Evolutionary conservation across 192 early-diverging fungal genomes (phyloP), one percentile per base, ranked within the genome.

Genomic region (Umbelopsis ramanniana): DNA sequence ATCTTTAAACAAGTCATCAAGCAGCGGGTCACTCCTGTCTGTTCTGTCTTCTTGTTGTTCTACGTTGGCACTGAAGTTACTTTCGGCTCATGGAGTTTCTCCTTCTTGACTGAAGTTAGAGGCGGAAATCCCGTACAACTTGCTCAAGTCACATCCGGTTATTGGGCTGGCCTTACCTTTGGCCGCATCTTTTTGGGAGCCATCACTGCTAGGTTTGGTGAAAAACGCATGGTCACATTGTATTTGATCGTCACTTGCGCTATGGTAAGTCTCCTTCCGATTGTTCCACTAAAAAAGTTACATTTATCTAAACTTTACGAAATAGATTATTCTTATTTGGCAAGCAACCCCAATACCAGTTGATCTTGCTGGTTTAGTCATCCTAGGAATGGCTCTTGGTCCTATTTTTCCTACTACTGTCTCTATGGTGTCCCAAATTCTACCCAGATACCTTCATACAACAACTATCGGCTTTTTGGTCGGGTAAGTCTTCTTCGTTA

Each of bases 381-480:
- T 73, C 0, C 10, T 71, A n/a, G 76, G 76, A 8, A 74, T 78
- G 22, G 50, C 66, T 29, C 37, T 78, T 35, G 76, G 76, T 11
- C 76, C 76, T 8, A 70, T 78, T 48, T 78, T 71, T 19, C 76
- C 76, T n/a, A 71, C 68, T 0, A 67, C 57, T 0, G 67, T 78
- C 19, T 50, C 72, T 38, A 19, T 78, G 19, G 69, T 69, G 33
- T 78, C 76, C 37, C 73, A 71, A 21, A 38, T 78, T 10, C 23
- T 78, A 15, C 76, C 76, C 29, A 43, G 57, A 40, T 15, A 45
- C 11, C 67, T 74, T 24, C 72, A 74, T 48, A 57, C 76, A 26
- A 73, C 76, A 10, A 29, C 72, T 57, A 78, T 78, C 46, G 76
- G 76, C 10, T 78, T 78, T 38, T 63, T 78, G 68, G 68, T 68